Conservation (phyloP, 345 rosid species). For the Ceriops zippeliana region DNA sequence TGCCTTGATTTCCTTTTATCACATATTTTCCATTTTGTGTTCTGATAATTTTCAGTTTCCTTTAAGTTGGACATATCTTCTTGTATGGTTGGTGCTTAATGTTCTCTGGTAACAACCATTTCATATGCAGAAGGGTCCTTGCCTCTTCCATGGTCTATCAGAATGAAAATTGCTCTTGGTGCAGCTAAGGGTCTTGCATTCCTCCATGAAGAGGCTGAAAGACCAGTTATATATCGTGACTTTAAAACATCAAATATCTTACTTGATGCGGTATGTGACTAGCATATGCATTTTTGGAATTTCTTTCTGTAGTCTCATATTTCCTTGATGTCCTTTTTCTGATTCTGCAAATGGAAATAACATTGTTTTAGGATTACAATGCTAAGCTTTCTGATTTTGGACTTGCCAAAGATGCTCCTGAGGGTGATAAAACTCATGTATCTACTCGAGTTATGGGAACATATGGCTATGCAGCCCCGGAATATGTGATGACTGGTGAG, state of each 20-base stretch:
- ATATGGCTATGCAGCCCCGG: constrained; percentile 45
- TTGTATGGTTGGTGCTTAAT: constrained; percentile 8
- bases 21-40: not conserved
- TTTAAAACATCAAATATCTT: constrained; percentile 42
- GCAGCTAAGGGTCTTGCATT: constrained; percentile 45
- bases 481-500: constrained; percentile 43
- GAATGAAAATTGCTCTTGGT: constrained; percentile 44
- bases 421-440: constrained; percentile 40
- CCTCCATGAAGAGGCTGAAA: constrained; percentile 40
- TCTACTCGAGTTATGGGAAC: constrained; percentile 49
- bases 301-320: not conserved
- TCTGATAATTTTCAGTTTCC: not conserved
- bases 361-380: constrained; percentile 32
- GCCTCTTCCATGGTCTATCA: constrained; percentile 44
- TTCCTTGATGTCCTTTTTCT: not conserved
- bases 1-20: not conserved
- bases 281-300: not conserved
- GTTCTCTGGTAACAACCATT: constrained; percentile 32
- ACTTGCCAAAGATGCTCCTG: constrained; percentile 47
- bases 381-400: constrained; percentile 46
- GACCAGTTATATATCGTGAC: constrained; percentile 43
- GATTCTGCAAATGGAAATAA: constrained; percentile 1
- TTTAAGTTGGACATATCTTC: not conserved
- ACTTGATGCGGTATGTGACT: constrained; percentile 34
- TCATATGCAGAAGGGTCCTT: constrained; percentile 32